A percentile compares a stretch with the other conserved stretches of the same genome.
Evolutionary conservation across 106 monocot species (phyloP).

Genomic region (Dendrobium officinale): DNA sequence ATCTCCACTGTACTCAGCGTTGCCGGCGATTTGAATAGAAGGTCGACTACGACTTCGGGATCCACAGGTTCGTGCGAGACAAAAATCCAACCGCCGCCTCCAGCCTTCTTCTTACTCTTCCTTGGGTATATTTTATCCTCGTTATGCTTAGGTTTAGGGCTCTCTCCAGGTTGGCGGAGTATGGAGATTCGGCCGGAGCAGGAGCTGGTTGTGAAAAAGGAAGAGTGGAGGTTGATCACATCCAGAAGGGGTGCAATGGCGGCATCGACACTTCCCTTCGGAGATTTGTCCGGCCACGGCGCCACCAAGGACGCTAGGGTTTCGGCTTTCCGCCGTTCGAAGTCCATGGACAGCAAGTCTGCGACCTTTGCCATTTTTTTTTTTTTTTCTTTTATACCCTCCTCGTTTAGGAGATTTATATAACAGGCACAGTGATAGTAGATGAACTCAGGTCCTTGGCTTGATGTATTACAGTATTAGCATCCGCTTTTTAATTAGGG

Average conservation of each 20-base stretch:
- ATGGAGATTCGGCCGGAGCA: conserved; percentile 95
- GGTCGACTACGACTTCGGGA: conserved; percentile 31
- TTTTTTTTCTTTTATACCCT: too few relatives aligned
- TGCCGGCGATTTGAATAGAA: conserved; percentile 28
- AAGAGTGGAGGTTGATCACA: conserved; percentile 53
- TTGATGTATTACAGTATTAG: too few relatives aligned
- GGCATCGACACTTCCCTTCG: conserved; percentile 69
- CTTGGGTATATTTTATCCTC: neutral
- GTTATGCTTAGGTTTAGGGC: neutral
- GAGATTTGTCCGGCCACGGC: conserved; percentile 68
- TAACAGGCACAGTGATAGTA: too few relatives aligned
- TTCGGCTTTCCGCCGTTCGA: conserved; percentile 54
- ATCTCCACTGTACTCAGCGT: neutral
- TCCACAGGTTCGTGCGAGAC: conserved; percentile 69
- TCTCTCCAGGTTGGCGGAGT: conserved; percentile 31
- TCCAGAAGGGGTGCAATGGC: conserved; percentile 64
- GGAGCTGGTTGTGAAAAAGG: conserved; percentile 91
- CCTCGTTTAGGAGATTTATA: too few relatives aligned
- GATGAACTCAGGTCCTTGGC: too few relatives aligned
- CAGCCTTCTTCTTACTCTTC: conserved; percentile 73
- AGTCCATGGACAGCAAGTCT: conserved; percentile 33
- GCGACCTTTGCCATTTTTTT: neutral
- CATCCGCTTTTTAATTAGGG: too few relatives aligned
- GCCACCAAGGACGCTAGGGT: conserved; percentile 49
- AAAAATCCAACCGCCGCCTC: conserved; percentile 75